Base-by-base conservation (phyloP, 164 flowering plant genomes). In the Houttuynia cordata region DNA sequence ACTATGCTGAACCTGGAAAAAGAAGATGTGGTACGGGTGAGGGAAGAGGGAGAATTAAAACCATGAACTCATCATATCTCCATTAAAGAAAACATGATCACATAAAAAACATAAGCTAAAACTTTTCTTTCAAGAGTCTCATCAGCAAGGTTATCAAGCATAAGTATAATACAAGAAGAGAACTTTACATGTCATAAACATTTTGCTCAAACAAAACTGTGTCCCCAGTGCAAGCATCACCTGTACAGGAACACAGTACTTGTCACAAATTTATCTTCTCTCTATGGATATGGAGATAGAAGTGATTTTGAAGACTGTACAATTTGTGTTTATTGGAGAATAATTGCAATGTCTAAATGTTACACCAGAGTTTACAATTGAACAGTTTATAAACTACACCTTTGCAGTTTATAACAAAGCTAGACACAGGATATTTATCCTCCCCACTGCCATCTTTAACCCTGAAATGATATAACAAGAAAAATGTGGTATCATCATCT, bases 211-310 rank as follows among this genome's bases (percentile, higher is more conserved):
- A 88, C 86, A 91, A 65, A 24, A 91, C 97, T 52, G 83, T 75
- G 65, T 91, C 97, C 8, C 96, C 88, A 10, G 72, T 82, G 78
- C 97, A 91, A 8, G 91, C 94, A 81, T 91, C 96, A 10, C 97
- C 96, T 84, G 80, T 76, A 76, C 13, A 18, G 0, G 49, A 25
- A 19, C 34, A 47, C 37, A 54, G 21, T 24, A n/a, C 41, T 18
- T 51, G 51, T 14, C 10, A 53, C 59, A 21, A 45, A 39, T 57
- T n/a, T 61, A 52, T 25, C n/a, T n/a, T n/a, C n/a, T n/a, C n/a
- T n/a, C n/a, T n/a, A n/a, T n/a, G n/a, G n/a, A n/a, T n/a, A n/a
- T n/a, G n/a, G n/a, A n/a, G n/a, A n/a, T n/a, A n/a, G n/a, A n/a
- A n/a, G n/a, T n/a, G n/a, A n/a, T n/a, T n/a, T n/a, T n/a, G n/a